Percentiles rank a stretch among this genome's conserved stretches.
These are phyloP conservation scores for Auricularia heimuer DNA, from an alignment of 768 basidiomycete genomes.

Conservation along the genomic window DNA sequence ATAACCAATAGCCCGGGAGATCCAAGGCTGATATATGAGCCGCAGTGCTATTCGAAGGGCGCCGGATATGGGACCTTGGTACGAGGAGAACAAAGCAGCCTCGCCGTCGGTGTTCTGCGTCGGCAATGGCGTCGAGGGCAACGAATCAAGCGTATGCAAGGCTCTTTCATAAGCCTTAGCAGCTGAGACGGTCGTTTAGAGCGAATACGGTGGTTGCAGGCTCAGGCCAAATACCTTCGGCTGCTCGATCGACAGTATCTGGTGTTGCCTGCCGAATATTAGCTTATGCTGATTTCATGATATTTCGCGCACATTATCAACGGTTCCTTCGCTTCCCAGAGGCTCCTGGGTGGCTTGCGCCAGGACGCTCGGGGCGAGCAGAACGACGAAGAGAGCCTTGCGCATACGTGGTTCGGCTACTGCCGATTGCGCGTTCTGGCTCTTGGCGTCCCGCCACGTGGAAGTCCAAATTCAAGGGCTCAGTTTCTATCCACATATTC, in stretches of 20 bases:
- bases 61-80: constrained; percentile 62
- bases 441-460: no score
- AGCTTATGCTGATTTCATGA: no score
- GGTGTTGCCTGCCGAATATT: no score
- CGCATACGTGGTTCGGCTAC: background rate
- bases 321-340: no score
- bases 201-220: no score
- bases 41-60: constrained; percentile 57
- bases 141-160: constrained; percentile 45
- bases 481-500: no score
- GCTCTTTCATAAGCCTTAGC: constrained; percentile 70
- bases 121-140: constrained; percentile 47
- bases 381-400: background rate
- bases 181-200: constrained; percentile 29
- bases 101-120: constrained; percentile 48
- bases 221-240: no score
- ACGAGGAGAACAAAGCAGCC: constrained; percentile 47
- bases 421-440: background rate
- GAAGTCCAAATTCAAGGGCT: no score
- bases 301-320: no score
- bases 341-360: background rate
- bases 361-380: background rate
- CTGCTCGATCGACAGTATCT: no score
- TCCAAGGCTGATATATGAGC: constrained; percentile 50
- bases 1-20: constrained; percentile 34